phyloP scores from a whole-genome alignment of 306 rosid species.

The Benincasa hispida region DNA sequence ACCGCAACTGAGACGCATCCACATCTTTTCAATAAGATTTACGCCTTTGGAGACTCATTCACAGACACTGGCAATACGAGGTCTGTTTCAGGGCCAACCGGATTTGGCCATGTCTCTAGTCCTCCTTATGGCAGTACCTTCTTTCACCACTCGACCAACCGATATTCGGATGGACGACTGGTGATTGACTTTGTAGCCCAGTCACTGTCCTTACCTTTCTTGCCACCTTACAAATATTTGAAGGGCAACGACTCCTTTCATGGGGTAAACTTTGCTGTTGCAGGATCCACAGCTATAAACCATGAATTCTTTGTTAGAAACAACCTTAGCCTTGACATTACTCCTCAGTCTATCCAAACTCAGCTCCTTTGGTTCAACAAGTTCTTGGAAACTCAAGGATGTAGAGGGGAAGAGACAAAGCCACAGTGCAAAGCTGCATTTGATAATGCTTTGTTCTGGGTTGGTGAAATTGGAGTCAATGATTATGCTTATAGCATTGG shows the following conservation, averaged over 20 bases:
- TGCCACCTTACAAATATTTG: conserved; percentile 42
- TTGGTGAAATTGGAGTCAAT: conserved; percentile 96
- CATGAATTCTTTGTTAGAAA: conserved; percentile 60
- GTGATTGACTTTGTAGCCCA: conserved; percentile 74
- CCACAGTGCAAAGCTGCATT: conserved; percentile 26
- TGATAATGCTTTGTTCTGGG: conserved; percentile 69
- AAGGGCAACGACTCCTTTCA: conserved; percentile 21
- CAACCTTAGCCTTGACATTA: conserved; percentile 52
- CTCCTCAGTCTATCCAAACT: conserved; percentile 65
- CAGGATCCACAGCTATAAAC: conserved; percentile 77
- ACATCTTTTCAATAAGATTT: conserved; percentile 53
- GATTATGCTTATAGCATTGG: conserved; percentile 86
- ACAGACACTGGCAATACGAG: conserved; percentile 94
- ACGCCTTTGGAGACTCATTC: conserved; percentile 85
- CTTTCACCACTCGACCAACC: conserved; percentile 74
- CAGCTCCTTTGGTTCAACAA: conserved; percentile 71
- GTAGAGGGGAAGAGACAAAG: conserved; percentile 18
- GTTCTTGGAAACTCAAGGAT: conserved; percentile 37
- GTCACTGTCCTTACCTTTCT: conserved; percentile 54
- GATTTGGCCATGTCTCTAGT: conserved; percentile 69
- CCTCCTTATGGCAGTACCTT: conserved; percentile 65
- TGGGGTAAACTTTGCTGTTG: conserved; percentile 89
- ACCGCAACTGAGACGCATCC: conserved; percentile 7
- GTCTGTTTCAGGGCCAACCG: conserved; percentile 50
- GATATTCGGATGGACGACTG: conserved; percentile 86